These are phyloP conservation scores for Penicillium canescens DNA, from an alignment of 495 filamentous ascomycete genomes.

Conservation along the genomic window DNA sequence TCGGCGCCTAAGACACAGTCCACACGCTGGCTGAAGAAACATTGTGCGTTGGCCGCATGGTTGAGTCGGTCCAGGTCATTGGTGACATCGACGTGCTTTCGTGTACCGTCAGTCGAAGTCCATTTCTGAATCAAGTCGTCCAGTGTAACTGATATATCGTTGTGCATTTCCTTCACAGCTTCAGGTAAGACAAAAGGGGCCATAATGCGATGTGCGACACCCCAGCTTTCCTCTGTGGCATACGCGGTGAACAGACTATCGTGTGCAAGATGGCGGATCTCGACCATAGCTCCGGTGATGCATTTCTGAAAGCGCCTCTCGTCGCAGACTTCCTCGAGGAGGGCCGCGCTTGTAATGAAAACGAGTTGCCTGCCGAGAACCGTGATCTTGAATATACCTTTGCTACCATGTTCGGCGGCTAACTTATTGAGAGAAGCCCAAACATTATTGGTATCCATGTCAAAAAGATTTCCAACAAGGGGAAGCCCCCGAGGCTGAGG, in stretches of 20 bases:
- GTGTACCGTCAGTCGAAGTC: conserved; percentile 46
- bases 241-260: conserved; percentile 75
- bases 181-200: conserved; percentile 37
- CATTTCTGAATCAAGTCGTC: conserved; percentile 70
- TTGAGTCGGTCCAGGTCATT: conserved; percentile 75
- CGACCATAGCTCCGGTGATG: conserved; percentile 54
- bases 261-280: conserved; percentile 63
- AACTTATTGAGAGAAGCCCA: conserved; percentile 63
- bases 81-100: conserved; percentile 56
- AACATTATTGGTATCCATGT: conserved; percentile 60
- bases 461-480: conserved; percentile 66
- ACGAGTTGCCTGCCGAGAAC: conserved; percentile 51
- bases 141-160: conserved; percentile 67
- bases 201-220: conserved; percentile 70
- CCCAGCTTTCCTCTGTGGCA: conserved; percentile 64
- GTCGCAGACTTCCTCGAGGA: conserved; percentile 72
- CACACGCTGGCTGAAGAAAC: conserved; percentile 50
- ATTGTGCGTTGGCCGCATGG: conserved; percentile 69
- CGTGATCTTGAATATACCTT: conserved; percentile 64
- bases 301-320: conserved; percentile 69
- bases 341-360: conserved; percentile 52
- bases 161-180: conserved; percentile 33
- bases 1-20: conserved; percentile 28
- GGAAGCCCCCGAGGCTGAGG: conserved; percentile 68
- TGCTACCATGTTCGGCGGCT: conserved; percentile 61